These are phyloP conservation scores for Ramichloridium luteum DNA, from an alignment of 2,329 filamentous ascomycete genomes.

Conservation along the genomic window DNA sequence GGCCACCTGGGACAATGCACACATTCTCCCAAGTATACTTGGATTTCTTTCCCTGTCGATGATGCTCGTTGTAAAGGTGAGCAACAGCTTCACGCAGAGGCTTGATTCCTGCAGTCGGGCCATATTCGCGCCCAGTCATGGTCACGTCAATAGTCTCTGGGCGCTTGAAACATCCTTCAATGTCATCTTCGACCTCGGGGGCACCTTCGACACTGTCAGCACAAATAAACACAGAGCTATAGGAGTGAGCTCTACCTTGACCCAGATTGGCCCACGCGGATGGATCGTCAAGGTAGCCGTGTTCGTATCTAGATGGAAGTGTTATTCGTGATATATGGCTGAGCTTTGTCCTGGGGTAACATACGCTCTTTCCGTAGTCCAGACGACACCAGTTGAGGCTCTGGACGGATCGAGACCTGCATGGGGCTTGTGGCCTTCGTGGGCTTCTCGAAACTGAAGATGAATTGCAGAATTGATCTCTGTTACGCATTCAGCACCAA, in stretches of 20 bases:
- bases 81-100: slow-evolving; percentile 80
- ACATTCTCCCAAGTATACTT: slow-evolving; percentile 98
- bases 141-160: slow-evolving; percentile 68
- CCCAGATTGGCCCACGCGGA: slow-evolving; percentile 83
- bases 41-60: slow-evolving; percentile 73
- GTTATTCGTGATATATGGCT: background rate
- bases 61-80: slow-evolving; percentile 83
- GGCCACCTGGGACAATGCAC: slow-evolving; percentile 84
- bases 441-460: slow-evolving; percentile 75
- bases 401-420: slow-evolving; percentile 80
- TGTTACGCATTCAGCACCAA: too few relatives aligned
- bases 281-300: slow-evolving; percentile 73
- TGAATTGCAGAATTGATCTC: slow-evolving; percentile 76
- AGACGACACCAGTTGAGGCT: slow-evolving; percentile 86
- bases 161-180: slow-evolving; percentile 74
- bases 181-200: slow-evolving; percentile 78
- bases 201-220: too few relatives aligned
- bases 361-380: slow-evolving; percentile 73
- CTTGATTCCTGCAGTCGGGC: slow-evolving; percentile 88
- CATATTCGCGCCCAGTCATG: slow-evolving; percentile 71
- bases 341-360: background rate
- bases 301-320: slow-evolving; percentile 48
- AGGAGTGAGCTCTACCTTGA: too few relatives aligned
- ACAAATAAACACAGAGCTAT: too few relatives aligned
- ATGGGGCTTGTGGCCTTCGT: slow-evolving; percentile 82